phyloP scores from a whole-genome alignment of 441 rosid species.

The Adansonia madagascariensis region DNA sequence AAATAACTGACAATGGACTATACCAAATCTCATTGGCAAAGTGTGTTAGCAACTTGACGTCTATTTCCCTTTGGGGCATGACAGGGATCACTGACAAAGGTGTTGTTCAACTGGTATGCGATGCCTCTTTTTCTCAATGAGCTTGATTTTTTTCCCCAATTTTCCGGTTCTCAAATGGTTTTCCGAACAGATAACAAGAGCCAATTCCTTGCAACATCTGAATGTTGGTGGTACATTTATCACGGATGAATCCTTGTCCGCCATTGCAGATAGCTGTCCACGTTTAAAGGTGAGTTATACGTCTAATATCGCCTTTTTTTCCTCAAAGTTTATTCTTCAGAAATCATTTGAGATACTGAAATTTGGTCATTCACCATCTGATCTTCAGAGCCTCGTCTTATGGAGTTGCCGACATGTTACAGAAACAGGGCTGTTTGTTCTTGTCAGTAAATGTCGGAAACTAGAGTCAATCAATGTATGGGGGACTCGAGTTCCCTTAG shows the following conservation, averaged over 20 bases:
- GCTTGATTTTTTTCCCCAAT: not conserved
- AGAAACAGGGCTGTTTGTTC: constrained; percentile 63
- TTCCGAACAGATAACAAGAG: constrained; percentile 59
- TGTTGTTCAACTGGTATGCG: constrained; percentile 73
- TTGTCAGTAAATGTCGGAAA: constrained; percentile 67
- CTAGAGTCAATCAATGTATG: constrained; percentile 77
- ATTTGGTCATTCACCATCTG: not conserved
- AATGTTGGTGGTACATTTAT: constrained; percentile 88
- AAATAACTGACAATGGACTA: constrained; percentile 76
- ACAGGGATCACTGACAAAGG: constrained; percentile 85
- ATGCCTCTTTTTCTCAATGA: not conserved
- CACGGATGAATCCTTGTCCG: constrained; percentile 75
- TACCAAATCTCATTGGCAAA: constrained; percentile 61
- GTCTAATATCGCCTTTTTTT: not conserved
- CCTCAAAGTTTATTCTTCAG: not conserved
- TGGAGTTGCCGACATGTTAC: constrained; percentile 97
- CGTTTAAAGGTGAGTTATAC: constrained; percentile 56
- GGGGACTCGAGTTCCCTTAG: constrained; percentile 80
- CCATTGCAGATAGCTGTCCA: constrained; percentile 75
- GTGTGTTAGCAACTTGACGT: constrained; percentile 69
- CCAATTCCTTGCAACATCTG: constrained; percentile 72
- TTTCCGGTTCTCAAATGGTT: not conserved
- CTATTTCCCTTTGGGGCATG: constrained; percentile 85
- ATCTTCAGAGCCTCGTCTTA: constrained; percentile 57
- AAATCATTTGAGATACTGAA: not conserved